Evolutionary conservation across 345 rosid species (phyloP).

Genomic region (Psidium guajava): DNA sequence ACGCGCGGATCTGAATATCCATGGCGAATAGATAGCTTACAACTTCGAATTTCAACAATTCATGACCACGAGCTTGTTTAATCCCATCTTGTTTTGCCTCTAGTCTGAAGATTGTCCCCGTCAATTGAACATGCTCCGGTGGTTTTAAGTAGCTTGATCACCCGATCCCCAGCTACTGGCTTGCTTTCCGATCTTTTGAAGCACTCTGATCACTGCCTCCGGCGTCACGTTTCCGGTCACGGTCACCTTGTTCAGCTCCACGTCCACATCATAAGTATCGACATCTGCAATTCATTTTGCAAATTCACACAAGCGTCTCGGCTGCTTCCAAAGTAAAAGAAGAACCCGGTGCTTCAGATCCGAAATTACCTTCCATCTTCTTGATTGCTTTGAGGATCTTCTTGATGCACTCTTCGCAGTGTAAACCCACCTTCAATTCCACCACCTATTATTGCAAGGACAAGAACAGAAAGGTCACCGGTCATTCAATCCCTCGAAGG

Average conservation of each 20-base stretch:
- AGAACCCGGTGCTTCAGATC: not conserved
- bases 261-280: slow-evolving; percentile 69
- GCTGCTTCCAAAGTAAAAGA: not conserved
- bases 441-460: slow-evolving; percentile 33
- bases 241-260: slow-evolving; percentile 69
- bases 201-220: slow-evolving; percentile 58
- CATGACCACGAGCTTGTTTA: not conserved
- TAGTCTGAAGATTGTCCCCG: not conserved
- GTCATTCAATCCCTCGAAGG: not conserved
- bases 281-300: slow-evolving; percentile 23
- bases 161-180: slow-evolving; percentile 40
- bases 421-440: slow-evolving; percentile 69
- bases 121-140: not conserved
- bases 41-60: not conserved
- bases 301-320: not conserved
- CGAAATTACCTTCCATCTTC: slow-evolving; percentile 54
- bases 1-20: not conserved
- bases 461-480: not conserved
- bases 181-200: slow-evolving; percentile 62
- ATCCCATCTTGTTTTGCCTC: not conserved
- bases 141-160: not conserved
- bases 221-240: slow-evolving; percentile 74
- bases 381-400: slow-evolving; percentile 82
- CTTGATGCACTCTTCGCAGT: slow-evolving; percentile 70
- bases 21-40: not conserved